Evolutionary conservation across 2,329 filamentous ascomycete genomes (phyloP), one percentile per base, ranked within the genome.

Genomic region (Nigrospora sphaerica): DNA sequence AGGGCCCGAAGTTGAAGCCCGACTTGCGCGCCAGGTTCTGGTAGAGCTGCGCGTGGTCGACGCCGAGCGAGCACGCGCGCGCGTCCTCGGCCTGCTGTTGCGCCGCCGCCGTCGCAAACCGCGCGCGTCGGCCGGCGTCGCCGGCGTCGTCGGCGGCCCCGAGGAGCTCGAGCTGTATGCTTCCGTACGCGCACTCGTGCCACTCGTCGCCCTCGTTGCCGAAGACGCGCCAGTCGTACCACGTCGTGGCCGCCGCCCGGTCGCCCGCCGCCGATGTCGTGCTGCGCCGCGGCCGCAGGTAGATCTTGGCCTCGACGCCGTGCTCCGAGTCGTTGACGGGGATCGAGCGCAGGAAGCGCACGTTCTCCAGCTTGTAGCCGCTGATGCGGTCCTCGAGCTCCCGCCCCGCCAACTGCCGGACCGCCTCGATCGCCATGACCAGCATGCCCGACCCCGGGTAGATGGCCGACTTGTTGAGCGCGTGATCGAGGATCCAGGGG

Each of bases 141-240:
- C 12, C 39, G 4, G 39, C 23, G 23, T 23, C 31, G 41, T 14
- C 17, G 12, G 18, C 41, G 6, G 1, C n/a, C 14, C 34, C 41
- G 12, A 34, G 31, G 5, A 43, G 41, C 32, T 43, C 41, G 41
- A 43, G 31, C 16, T 32, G 41, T 11, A 43, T 43, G 32, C 41
- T 35, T 17, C 41, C 41, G 12, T 34, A 43, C 18, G 41, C 41
- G 41, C 41, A 43, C 41, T 43, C 41, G 32, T 14, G 33, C 41
- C 41, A 43, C 41, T 43, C 41, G 41, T 43, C 41, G 32, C 41
- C 41, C 16, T 18, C 32, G 12, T 55, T 44, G 18, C 23, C 17
- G 9, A 58, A 52, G 9, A 61, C 62, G 46, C 56, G 56, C 67
- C 67, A 70, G 1, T 62, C 59, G 54, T 59, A 67, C 44, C 54